Evolutionary conservation across 2,329 filamentous ascomycete genomes (phyloP), one percentile per base, ranked within the genome.

Genomic region (Moelleriella libera): DNA sequence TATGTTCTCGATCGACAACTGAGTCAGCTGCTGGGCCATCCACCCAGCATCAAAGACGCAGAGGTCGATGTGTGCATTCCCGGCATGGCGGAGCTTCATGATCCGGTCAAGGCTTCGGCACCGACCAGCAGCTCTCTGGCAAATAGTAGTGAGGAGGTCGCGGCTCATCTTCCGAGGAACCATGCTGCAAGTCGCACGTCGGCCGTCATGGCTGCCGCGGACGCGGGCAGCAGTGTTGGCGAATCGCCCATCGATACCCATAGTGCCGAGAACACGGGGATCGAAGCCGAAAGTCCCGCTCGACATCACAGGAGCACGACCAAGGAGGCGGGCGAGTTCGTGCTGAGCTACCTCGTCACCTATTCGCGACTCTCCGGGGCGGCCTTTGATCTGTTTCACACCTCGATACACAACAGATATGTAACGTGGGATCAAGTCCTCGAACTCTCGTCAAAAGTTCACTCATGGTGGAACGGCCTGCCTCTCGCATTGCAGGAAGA

Each of bases 41-140:
- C 64, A 0, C 53, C 60, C 5, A 58, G 58, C 2, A 55, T 68
- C 3, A 57, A 61, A 14, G 63, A 68, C 43, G 55, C 57, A 1
- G 63, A 67, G 41, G 60, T 66, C 6, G 63, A 67, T 40, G 63
- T 67, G 1, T 67, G 64, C 45, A 52, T 58, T 3, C 61, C 63
- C 0, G 62, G 58, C 1, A 52, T 52, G 48, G 31, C 41, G 2
- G 58, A 60, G 34, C 49, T 42, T 42, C 41, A 42, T 29, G 21
- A 42, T n/a, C 41, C 41, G 41, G 41, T 42, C 41, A 42, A 42
- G 41, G 41, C 12, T 8, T 11, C 9, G n/a, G 21, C 9, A n/a
- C 21, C 41, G 8, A 14, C 8, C 21, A 42, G 7, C 21, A 14
- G 41, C 21, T 29, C 21, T 2, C 41, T 29, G 41, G 41, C 41